Conservation (phyloP, 805 yeast species). For the Wickerhamiella azyma region DNA sequence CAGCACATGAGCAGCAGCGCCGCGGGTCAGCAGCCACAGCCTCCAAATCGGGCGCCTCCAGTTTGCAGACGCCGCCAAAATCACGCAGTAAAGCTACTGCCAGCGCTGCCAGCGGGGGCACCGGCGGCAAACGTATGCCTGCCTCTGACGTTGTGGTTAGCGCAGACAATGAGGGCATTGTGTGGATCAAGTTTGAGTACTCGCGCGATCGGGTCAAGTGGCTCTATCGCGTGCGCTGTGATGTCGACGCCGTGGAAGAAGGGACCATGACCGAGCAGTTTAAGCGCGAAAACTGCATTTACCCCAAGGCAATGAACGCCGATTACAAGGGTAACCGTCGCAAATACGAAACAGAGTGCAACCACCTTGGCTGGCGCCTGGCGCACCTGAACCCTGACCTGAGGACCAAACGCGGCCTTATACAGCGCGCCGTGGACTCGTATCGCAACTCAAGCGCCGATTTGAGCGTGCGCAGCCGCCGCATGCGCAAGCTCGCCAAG, state of each 20-base stretch:
- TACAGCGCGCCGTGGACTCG: constrained; percentile 39
- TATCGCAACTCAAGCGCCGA: constrained; percentile 38
- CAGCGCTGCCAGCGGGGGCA: no score
- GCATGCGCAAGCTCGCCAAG: constrained; percentile 28
- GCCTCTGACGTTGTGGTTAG: constrained; percentile 5
- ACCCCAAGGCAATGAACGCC: constrained; percentile 34
- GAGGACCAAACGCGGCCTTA: constrained; percentile 33
- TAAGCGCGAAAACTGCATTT: constrained; percentile 31
- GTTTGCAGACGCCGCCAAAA: no score
- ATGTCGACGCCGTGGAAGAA: constrained; percentile 22
- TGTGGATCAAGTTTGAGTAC: constrained; percentile 26
- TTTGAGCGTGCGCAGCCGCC: constrained; percentile 30
- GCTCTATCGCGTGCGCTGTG: constrained; percentile 25
- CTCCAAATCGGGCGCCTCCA: no score
- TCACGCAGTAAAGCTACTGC: no score
- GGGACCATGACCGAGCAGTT: constrained; percentile 24
- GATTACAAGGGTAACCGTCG: constrained; percentile 34
- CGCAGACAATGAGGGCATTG: constrained; percentile 12
- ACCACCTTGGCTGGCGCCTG: constrained; percentile 37
- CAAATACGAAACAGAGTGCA: constrained; percentile 35
- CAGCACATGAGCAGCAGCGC: no score
- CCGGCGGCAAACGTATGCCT: no score
- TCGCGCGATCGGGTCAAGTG: constrained; percentile 22
- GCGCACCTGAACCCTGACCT: constrained; percentile 32
- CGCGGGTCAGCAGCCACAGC: no score